These are phyloP conservation scores for Fraxinus anomala DNA, from an alignment of 257 asterid species.

Conservation along the genomic window DNA sequence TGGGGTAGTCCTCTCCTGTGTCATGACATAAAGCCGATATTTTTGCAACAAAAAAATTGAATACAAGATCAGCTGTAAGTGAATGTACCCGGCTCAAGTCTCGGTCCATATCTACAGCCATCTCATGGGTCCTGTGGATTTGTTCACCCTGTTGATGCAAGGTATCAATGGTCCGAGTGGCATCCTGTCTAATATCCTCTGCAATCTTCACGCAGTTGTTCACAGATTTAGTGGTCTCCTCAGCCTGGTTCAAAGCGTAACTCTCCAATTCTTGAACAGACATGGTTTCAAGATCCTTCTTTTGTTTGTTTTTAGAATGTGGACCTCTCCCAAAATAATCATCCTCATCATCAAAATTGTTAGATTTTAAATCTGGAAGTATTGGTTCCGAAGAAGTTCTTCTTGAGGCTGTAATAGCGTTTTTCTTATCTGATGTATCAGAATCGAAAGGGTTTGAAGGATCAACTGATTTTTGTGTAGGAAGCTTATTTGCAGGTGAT, in stretches of 20 bases:
- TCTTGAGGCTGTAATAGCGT: slow-evolving; percentile 39
- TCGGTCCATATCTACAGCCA: slow-evolving; percentile 85
- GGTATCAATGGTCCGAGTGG: slow-evolving; percentile 67
- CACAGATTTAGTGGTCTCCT: slow-evolving; percentile 77
- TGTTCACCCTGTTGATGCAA: slow-evolving; percentile 92
- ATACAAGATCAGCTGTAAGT: neutral
- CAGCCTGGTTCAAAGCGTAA: slow-evolving; percentile 68
- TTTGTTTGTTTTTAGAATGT: slow-evolving; percentile 35
- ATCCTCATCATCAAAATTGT: slow-evolving; percentile 30
- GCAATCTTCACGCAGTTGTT: slow-evolving; percentile 80
- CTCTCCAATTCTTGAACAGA: slow-evolving; percentile 79
- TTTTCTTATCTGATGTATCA: slow-evolving; percentile 28
- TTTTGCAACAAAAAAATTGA: neutral
- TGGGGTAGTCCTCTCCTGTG: neutral
- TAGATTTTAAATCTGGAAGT: slow-evolving; percentile 32
- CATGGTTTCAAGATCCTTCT: slow-evolving; percentile 62
- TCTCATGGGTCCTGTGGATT: slow-evolving; percentile 80
- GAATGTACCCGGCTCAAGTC: slow-evolving; percentile 70
- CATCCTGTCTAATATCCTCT: slow-evolving; percentile 73
- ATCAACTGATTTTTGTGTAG: slow-evolving; percentile 22
- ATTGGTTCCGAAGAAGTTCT: slow-evolving; percentile 78
- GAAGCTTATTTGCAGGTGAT: slow-evolving; percentile 48
- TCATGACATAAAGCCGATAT: neutral
- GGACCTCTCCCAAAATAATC: slow-evolving; percentile 45
- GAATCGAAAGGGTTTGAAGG: slow-evolving; percentile 44